These are phyloP conservation scores for Lantana camara DNA, from an alignment of 257 asterid species.

Conservation along the genomic window DNA sequence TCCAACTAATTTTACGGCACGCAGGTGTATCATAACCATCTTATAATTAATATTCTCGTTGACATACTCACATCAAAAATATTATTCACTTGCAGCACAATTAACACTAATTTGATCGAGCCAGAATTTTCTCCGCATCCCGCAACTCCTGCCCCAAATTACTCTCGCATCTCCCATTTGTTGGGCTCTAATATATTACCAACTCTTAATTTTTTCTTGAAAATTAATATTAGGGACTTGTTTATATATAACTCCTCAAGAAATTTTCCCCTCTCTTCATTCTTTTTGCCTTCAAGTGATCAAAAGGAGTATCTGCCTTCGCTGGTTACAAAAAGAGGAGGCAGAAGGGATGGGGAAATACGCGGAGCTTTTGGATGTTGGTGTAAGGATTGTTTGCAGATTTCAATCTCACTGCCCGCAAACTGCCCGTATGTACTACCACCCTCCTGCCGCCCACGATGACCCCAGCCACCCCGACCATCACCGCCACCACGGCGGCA, in stretches of 20 bases:
- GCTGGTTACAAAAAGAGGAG: neutral
- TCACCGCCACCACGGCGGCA: neutral
- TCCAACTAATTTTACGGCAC: no score
- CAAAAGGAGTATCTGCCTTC: constrained; percentile 1
- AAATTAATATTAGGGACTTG: neutral
- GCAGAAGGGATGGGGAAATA: constrained; percentile 47
- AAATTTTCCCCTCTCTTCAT: neutral
- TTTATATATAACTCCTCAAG: neutral
- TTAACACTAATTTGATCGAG: no score
- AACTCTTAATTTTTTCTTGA: no score
- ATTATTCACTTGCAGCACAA: no score
- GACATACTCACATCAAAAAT: no score
- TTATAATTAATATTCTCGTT: no score
- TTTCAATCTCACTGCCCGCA: constrained; percentile 77
- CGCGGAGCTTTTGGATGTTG: constrained; percentile 51
- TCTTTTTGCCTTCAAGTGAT: constrained; percentile 10
- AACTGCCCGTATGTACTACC: constrained; percentile 72
- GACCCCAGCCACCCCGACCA: constrained; percentile 5
- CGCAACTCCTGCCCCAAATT: constrained; percentile 26
- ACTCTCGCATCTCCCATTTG: constrained; percentile 4
- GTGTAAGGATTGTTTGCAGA: constrained; percentile 45
- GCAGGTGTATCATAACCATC: no score
- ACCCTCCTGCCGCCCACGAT: constrained; percentile 44
- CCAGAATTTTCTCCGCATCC: neutral
- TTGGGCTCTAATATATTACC: constrained; percentile 7